Evolutionary conservation across 225 moss, liverwort and hornwort species (phyloP), one percentile per base, ranked within the genome.

Genomic region (Pseudoscleropodium purum): DNA sequence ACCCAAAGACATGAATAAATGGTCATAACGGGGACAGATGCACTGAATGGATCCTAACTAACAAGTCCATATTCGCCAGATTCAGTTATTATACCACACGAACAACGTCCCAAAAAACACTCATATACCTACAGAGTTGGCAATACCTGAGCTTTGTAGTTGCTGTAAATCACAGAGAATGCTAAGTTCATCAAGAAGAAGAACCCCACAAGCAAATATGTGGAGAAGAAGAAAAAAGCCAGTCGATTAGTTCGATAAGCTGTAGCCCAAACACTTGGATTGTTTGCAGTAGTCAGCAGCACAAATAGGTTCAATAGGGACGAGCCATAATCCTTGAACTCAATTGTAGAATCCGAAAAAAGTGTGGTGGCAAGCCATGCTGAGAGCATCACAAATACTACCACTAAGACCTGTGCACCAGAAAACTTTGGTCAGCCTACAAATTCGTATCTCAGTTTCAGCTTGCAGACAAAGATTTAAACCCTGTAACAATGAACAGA

Each of bases 211-310:
- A 96, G 86, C 89, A 96, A 92, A 87, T 96, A 96, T 36, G 87
- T 89, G 82, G 95, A 96, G 92, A 96, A 96, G 90, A 96, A 96
- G 80, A 95, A 94, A 86, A 96, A 96, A 20, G 95, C 89, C 84
- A 84, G 85, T 65, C 92, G 92, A 81, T 95, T 94, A 39, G 88
- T 81, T 64, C 87, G 87, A 78, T 95, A 96, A 31, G 92, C 92
- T 87, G 91, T 90, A 47, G 92, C 92, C 96, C 96, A 97, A 78
- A 97, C 96, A 86, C 89, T 93, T 72, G 96, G 96, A 87, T 97
- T 96, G 91, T 97, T 97, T 88, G 96, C 96, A 84, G 95, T 96
- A 86, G 96, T 97, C 81, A 95, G 84, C 82, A 97, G 94, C 83
- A 97, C 86, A 84, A 97, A 94, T 30, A 97, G 91, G 85, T 93